These are phyloP conservation scores for Saturnispora zaruensis DNA, from an alignment of 805 yeast species.

Conservation along the genomic window DNA sequence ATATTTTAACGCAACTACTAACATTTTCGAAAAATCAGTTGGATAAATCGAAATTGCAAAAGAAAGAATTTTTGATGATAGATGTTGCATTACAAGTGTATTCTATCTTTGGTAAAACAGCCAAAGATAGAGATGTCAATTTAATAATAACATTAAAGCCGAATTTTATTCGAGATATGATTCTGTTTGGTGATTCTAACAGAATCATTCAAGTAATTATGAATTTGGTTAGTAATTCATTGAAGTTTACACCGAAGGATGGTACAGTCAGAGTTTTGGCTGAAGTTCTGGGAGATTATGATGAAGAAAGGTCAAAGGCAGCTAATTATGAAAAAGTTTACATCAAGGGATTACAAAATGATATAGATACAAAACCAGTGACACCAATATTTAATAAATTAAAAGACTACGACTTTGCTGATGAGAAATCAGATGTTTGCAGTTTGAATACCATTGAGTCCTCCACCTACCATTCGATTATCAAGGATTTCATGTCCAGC, in stretches of 20 bases:
- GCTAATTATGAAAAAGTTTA: conserved; percentile 39
- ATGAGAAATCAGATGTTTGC: conserved; percentile 2
- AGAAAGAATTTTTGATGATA: conserved; percentile 65
- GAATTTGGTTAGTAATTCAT: conserved; percentile 83
- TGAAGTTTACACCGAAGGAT: conserved; percentile 87
- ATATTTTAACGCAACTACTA: conserved; percentile 80
- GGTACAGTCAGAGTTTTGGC: conserved; percentile 67
- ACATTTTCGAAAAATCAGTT: conserved; percentile 90
- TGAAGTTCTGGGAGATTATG: conserved; percentile 64
- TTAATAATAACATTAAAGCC: conserved; percentile 59
- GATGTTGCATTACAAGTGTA: conserved; percentile 81
- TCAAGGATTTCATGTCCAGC: conserved; percentile 33
- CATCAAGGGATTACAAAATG: conserved; percentile 24
- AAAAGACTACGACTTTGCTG: not conserved
- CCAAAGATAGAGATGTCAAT: conserved; percentile 66
- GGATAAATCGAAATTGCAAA: conserved; percentile 74
- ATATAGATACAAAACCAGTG: conserved; percentile 11
- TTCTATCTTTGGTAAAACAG: conserved; percentile 76
- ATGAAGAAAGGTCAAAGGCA: conserved; percentile 38
- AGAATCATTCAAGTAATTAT: conserved; percentile 85
- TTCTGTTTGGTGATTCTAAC: conserved; percentile 80
- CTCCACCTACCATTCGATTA: conserved; percentile 32
- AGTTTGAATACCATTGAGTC: conserved; percentile 25
- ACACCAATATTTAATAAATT: conserved; percentile 3
- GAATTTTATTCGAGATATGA: conserved; percentile 47